Evolutionary conservation across 2,329 filamentous ascomycete species (phyloP), one percentile per base, ranked within the genome.

Genomic region (Malbranchea cinnamomea): DNA sequence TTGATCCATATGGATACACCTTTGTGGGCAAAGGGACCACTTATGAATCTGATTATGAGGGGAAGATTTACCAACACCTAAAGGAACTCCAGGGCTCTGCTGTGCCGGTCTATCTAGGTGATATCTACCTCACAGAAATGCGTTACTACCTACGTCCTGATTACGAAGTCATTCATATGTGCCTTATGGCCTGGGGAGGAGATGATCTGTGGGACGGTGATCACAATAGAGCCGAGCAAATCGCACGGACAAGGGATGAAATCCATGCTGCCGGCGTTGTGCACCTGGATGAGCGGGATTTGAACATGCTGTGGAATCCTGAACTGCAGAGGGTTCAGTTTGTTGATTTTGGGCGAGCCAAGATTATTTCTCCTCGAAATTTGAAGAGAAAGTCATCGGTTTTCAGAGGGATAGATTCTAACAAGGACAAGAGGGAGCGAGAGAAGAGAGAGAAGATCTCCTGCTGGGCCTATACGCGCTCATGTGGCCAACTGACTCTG

Each of bases 331-430:
- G 35, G 9, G 19, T 35, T n/a, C 28, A 15, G 23, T 9, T 23
- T 3, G 23, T 36, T 38, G 26, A 40, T 23, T 26, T 34, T 24
- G 32, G 28, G 7, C 16, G 27, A n/a, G n/a, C n/a, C n/a, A n/a
- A n/a, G n/a, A n/a, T n/a, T n/a, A n/a, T n/a, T n/a, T n/a, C n/a
- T n/a, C n/a, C n/a, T n/a, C n/a, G n/a, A n/a, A n/a, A n/a, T n/a
- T n/a, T n/a, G n/a, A n/a, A n/a, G n/a, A n/a, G n/a, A n/a, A n/a
- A n/a, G n/a, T n/a, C n/a, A n/a, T n/a, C n/a, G n/a, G n/a, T n/a
- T n/a, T n/a, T n/a, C n/a, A n/a, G n/a, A n/a, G n/a, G n/a, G n/a
- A n/a, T n/a, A n/a, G n/a, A n/a, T n/a, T n/a, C n/a, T n/a, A n/a
- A n/a, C n/a, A n/a, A n/a, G n/a, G n/a, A n/a, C n/a, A n/a, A n/a